A percentile compares a stretch with the other conserved stretches of the same genome.
Conservation (phyloP, 2,329 filamentous ascomycete genomes). For the Aspergillus fructus region DNA sequence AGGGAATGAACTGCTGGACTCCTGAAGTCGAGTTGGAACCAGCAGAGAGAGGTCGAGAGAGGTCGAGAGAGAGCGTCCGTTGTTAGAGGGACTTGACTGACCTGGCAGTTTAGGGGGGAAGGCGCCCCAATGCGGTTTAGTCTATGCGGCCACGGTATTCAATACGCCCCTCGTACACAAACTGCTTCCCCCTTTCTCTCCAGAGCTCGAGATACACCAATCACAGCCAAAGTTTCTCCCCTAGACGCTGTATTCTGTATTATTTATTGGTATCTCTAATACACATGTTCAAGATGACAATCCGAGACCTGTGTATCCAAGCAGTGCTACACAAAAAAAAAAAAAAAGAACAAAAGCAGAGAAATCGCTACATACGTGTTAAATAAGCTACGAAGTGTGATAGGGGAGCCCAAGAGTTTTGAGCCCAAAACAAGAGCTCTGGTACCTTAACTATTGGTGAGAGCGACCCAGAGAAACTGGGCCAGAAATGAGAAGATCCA, state of each 20-base stretch:
- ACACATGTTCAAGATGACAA: background rate
- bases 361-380: background rate
- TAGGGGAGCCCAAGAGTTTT: background rate
- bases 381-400: background rate
- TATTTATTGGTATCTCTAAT: slow-evolving; percentile 3
- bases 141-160: slow-evolving; percentile 23
- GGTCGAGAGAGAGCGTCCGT: slow-evolving; percentile 5
- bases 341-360: too few species aligned
- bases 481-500: background rate
- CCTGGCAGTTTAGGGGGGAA: slow-evolving; percentile 19
- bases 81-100: slow-evolving; percentile 11
- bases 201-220: background rate
- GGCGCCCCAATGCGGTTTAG: slow-evolving; percentile 20
- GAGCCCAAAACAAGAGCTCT: background rate
- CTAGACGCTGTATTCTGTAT: slow-evolving; percentile 11
- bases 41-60: slow-evolving; percentile 8
- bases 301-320: slow-evolving; percentile 9
- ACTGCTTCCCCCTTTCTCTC: slow-evolving; percentile 11
- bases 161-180: slow-evolving; percentile 26
- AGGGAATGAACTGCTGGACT: slow-evolving; percentile 15
- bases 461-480: background rate
- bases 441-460: background rate
- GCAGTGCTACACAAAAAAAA: slow-evolving; percentile 5
- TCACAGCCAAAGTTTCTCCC: slow-evolving; percentile 6
- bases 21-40: slow-evolving; percentile 16